Base-by-base conservation (phyloP, 371 early-diverging fungal species). In the Coemansia sp. region DNA sequence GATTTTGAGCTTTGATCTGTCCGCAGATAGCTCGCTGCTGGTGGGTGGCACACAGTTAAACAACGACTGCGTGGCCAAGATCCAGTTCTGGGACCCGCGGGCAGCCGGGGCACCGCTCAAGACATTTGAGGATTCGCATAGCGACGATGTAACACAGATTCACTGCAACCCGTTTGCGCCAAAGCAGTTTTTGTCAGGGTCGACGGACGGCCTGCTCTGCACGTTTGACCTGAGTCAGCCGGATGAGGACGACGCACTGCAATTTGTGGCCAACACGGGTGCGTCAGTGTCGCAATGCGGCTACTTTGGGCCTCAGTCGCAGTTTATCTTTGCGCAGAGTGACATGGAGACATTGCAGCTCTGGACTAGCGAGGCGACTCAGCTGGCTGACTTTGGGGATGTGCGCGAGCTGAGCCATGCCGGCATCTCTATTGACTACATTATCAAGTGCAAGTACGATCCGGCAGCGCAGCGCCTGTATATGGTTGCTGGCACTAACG, bases 91-190 rank as follows among this genome's bases (percentile, higher is more conserved):
- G 83, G 83, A 84, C 51, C 61, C 67, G 31, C 68, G 79, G 44
- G 69, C 60, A 86, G 72, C 84, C 14, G 81, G 86, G 29, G 61
- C 75, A 2, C 70, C 75, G 2, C 50, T 64, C 8, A 58, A 83
- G 7, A 44, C 86, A 34, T 97, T 93, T 67, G 78, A 70, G 5
- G 93, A 94, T 60, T 92, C 91, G 4, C 94, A 95, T 67, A 87
- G 86, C 34, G 95, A 97, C 64, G 96, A 95, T 69, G 82, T 97
- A n/a, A 94, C 96, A 4, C 87, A 91, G 77, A 83, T 94, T 40
- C 80, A 85, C 56, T 90, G 93, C 77, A 93, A 94, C 63, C 92
- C 93, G 7, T 79, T 75, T 14, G 63, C 80, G 9, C 75, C 87
- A 1, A 77, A 70, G 11, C 82, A 81, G 40, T 67, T 92, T 43